phyloP scores from a whole-genome alignment of 306 rosid genomes.

The Boehmeria nivea region DNA sequence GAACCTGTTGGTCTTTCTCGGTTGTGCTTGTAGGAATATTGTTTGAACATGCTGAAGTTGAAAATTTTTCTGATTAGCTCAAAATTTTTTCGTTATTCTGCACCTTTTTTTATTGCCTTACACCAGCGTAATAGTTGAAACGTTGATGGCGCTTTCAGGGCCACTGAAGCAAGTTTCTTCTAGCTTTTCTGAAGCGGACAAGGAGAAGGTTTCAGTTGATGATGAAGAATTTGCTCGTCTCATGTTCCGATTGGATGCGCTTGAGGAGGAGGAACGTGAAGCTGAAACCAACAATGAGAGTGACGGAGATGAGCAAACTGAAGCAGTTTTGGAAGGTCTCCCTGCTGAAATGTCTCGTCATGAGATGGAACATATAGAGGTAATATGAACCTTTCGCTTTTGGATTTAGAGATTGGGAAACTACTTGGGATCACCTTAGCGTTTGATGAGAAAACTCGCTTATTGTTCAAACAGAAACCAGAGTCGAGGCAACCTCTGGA shows the following conservation, averaged over 20 bases:
- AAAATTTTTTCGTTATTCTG: background rate
- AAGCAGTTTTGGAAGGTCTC: constrained; percentile 29
- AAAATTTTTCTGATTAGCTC: background rate
- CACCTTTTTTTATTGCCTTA: background rate
- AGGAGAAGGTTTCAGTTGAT: constrained; percentile 21
- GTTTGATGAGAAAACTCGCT: constrained; percentile 5
- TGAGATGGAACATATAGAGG: constrained; percentile 32
- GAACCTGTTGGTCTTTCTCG: too few relatives aligned
- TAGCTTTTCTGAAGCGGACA: constrained; percentile 22
- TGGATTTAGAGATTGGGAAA: constrained; percentile 25
- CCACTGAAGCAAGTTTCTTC: constrained; percentile 29
- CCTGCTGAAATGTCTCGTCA: constrained; percentile 31
- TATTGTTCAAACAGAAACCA: constrained; percentile 27
- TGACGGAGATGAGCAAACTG: constrained; percentile 35
- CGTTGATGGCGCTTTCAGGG: constrained; percentile 32
- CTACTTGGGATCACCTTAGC: constrained; percentile 9
- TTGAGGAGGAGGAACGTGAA: constrained; percentile 76
- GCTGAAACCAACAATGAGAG: constrained; percentile 31
- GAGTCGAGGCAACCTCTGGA: constrained; percentile 25
- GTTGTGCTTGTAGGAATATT: too few relatives aligned
- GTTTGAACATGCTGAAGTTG: too few relatives aligned
- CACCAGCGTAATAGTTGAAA: background rate
- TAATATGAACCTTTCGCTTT: constrained; percentile 24
- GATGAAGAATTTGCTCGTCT: constrained; percentile 55
- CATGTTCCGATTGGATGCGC: constrained; percentile 56